A percentile compares a stretch with the other conserved stretches of the same genome.
Evolutionary conservation across 495 filamentous ascomycete species (phyloP).

Genomic region (Aspergillus egyptiacus): DNA sequence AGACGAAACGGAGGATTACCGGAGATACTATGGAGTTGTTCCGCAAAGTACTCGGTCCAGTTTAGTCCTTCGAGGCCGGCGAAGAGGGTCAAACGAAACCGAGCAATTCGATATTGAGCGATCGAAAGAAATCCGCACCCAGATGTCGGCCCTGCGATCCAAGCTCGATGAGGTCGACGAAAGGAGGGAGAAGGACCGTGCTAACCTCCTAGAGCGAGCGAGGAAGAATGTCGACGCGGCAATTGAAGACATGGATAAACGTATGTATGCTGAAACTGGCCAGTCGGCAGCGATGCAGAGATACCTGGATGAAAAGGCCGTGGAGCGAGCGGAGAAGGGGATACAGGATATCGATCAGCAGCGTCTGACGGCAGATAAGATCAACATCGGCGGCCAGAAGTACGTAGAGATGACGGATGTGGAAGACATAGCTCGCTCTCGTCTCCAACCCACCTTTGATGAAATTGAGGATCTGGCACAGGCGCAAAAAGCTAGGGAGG

Average conservation of each 20-base stretch:
- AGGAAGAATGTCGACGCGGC: slow-evolving; percentile 76
- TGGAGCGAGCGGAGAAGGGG: slow-evolving; percentile 55
- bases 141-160: slow-evolving; percentile 71
- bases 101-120: slow-evolving; percentile 59
- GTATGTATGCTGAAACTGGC: slow-evolving; percentile 68
- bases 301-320: slow-evolving; percentile 74
- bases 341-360: slow-evolving; percentile 57
- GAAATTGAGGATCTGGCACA: slow-evolving; percentile 77
- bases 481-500: slow-evolving; percentile 53
- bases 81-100: slow-evolving; percentile 65
- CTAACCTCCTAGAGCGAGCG: slow-evolving; percentile 68
- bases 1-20: slow-evolving; percentile 61
- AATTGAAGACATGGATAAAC: slow-evolving; percentile 73
- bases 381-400: slow-evolving; percentile 76
- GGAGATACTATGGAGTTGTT: slow-evolving; percentile 66
- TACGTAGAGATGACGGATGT: slow-evolving; percentile 75
- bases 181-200: slow-evolving; percentile 68
- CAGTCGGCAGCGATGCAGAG: slow-evolving; percentile 62
- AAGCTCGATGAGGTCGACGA: slow-evolving; percentile 64
- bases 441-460: slow-evolving; percentile 85
- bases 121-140: slow-evolving; percentile 66
- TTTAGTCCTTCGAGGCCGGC: slow-evolving; percentile 53
- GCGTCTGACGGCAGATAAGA: slow-evolving; percentile 51
- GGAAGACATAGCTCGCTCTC: slow-evolving; percentile 69
- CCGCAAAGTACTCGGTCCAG: slow-evolving; percentile 43